Evolutionary conservation across 352 stramenopile species (phyloP), one percentile per base, ranked within the genome.

Genomic region (Phytophthora ramorum): DNA sequence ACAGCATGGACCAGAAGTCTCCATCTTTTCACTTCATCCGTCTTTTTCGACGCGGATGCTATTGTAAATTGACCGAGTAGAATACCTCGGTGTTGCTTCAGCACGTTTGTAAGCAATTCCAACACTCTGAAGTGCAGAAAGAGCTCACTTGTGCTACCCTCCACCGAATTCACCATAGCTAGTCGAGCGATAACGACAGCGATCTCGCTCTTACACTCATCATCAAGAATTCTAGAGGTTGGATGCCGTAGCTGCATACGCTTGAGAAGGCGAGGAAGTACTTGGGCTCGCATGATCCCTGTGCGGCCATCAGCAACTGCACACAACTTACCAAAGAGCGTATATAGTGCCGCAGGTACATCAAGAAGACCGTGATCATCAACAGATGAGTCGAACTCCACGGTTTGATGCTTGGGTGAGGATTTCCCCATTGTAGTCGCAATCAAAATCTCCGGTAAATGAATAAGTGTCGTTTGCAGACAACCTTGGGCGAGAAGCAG

Each of bases 121-220:
- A 91, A 52, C 2, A 90, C 84, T 38, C 75, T 63, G 22, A 89
- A 92, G 52, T 90, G 76, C 3, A 91, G 34, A 62, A 92, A 92
- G 50, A 91, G 60, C 50, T 92, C 84, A 40, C 78, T 87, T 16
- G 79, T 85, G 53, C 86, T 90, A 17, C 84, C 84, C 53, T 92
- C 84, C 4, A 77, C 58, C 2, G 74, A 58, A 51, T 85, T 87
- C n/a, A 73, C 66, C 69, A 84, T 83, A 1, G 84, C 78, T 5
- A 92, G 58, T 6, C 63, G 70, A 5, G 71, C 70, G 37, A 92
- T 69, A 6, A 88, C 47, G 20, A 85, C 76, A 0, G 81, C 78
- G 47, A 92, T 90, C 49, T 91, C 80, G 26, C 80, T 78, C 48
- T 92, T 91, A 54, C 84, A 88, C 3, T 78, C 72, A 13, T 86